These are phyloP conservation scores for Paraphysoderma sedebokerense DNA, from an alignment of 371 early-diverging fungal species.

Conservation along the genomic window DNA sequence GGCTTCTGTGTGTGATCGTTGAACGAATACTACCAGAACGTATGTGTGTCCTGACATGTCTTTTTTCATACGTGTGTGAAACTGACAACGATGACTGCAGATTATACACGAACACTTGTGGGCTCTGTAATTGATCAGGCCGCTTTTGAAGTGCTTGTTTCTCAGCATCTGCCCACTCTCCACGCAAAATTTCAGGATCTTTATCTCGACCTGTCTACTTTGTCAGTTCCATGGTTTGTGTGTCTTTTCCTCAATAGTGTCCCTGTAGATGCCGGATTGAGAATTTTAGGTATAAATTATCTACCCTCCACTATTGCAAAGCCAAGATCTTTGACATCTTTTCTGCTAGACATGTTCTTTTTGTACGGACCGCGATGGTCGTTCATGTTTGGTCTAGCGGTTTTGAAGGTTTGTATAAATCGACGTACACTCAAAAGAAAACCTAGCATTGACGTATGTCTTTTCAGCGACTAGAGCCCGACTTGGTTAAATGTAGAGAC, in stretches of 20 bases:
- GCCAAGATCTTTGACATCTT: not conserved
- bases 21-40: too few species aligned
- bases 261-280: slow-evolving; percentile 17
- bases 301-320: slow-evolving; percentile 1
- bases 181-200: slow-evolving; percentile 26
- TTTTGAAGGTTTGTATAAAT: slow-evolving; percentile 39
- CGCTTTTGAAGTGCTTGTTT: slow-evolving; percentile 32
- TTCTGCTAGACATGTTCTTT: slow-evolving; percentile 30
- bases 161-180: slow-evolving; percentile 24
- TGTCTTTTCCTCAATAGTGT: slow-evolving; percentile 35
- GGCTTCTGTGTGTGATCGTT: slow-evolving; percentile 25
- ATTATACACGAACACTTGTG: slow-evolving; percentile 41
- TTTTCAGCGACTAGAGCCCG: not conserved
- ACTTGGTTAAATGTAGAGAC: not conserved
- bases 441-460: too few species aligned
- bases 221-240: slow-evolving; percentile 48
- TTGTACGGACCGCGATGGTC: slow-evolving; percentile 36
- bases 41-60: not conserved
- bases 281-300: slow-evolving; percentile 16
- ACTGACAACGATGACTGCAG: slow-evolving; percentile 35
- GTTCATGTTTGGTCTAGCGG: slow-evolving; percentile 37
- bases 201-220: slow-evolving; percentile 32
- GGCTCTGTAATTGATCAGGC: slow-evolving; percentile 44
- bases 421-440: too few species aligned
- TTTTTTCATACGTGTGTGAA: not conserved